Evolutionary conservation across 2,329 filamentous ascomycete genomes (phyloP), one percentile per base, ranked within the genome.

Genomic region (Exophiala phaeomuriformis): DNA sequence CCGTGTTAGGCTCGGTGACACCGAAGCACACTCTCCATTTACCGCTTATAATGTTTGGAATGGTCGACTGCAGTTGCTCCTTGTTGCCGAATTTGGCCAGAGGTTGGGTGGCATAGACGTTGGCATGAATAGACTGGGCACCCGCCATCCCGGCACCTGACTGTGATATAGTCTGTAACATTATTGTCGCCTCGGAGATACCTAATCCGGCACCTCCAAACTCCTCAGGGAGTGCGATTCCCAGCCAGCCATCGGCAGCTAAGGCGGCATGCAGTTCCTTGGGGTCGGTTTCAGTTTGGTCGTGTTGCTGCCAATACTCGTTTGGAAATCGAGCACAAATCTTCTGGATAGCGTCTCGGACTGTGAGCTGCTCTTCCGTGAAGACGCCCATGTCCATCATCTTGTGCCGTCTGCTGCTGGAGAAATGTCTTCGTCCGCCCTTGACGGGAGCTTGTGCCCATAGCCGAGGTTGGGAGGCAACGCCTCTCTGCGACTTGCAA

Each of bases 141-240:
- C 81, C 81, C 10, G 86, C 86, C 75, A 93, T 89, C 2, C 88
- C 88, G 3, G 88, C 88, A 0, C 88, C 88, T 1, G 81, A 84
- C 70, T 90, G 85, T 0, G 84, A 75, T 52, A 90, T 87, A 1
- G 86, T 87, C 64, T 94, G 88, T 75, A 93, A 79, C 86, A 93
- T 91, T 79, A 91, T 86, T 0, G 84, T 88, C 0, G 88, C 88
- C 66, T 93, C 88, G 0, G 85, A 84, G 35, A 94, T 89, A 5
- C 83, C 57, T 5, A 94, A 70, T 0, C 85, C 86, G 1, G 85
- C 78, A 0, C 88, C 88, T 2, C 88, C 88, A 0, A 89, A 76
- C 0, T 79, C 75, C 65, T 90, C 85, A 0, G 87, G 86, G 2
- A 93, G 71, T 0, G 86, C 86, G 60, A 91, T 90, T 2, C 88